Percentiles rank a stretch among this genome's conserved stretches.
Evolutionary conservation across 805 yeast genomes (phyloP).

Genomic region (Torulaspora delbrueckii): DNA sequence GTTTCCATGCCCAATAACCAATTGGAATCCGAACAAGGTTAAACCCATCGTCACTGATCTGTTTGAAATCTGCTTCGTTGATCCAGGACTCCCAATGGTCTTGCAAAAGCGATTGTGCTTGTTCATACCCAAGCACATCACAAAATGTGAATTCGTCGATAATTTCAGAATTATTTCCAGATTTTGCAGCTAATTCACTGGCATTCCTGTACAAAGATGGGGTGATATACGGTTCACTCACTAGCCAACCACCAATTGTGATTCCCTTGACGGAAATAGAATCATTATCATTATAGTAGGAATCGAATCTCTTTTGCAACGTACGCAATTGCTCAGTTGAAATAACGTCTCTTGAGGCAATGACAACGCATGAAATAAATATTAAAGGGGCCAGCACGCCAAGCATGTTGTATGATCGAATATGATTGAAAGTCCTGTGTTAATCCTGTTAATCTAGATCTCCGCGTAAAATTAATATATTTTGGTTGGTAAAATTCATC

Average conservation of each 20-base stretch:
- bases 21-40: slow-evolving; percentile 73
- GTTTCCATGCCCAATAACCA: slow-evolving; percentile 75
- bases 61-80: slow-evolving; percentile 52
- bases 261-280: slow-evolving; percentile 38
- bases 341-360: not conserved
- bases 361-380: not conserved
- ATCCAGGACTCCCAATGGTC: slow-evolving; percentile 57
- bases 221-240: slow-evolving; percentile 65
- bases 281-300: slow-evolving; percentile 2
- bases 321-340: slow-evolving; percentile 1
- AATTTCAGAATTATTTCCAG: slow-evolving; percentile 34
- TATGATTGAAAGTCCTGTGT: not conserved
- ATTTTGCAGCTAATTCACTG: slow-evolving; percentile 18
- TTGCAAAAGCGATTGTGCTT: slow-evolving; percentile 41
- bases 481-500: not conserved
- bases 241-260: slow-evolving; percentile 68
- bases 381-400: not conserved
- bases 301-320: slow-evolving; percentile 6
- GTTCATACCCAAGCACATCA: slow-evolving; percentile 43
- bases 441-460: not conserved
- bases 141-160: slow-evolving; percentile 59
- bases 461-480: not conserved
- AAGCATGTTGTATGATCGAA: not conserved
- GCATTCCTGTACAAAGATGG: slow-evolving; percentile 53
- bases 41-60: slow-evolving; percentile 50